phyloP scores from a whole-genome alignment of 2,329 filamentous ascomycete species.

The Talaromyces sp. region DNA sequence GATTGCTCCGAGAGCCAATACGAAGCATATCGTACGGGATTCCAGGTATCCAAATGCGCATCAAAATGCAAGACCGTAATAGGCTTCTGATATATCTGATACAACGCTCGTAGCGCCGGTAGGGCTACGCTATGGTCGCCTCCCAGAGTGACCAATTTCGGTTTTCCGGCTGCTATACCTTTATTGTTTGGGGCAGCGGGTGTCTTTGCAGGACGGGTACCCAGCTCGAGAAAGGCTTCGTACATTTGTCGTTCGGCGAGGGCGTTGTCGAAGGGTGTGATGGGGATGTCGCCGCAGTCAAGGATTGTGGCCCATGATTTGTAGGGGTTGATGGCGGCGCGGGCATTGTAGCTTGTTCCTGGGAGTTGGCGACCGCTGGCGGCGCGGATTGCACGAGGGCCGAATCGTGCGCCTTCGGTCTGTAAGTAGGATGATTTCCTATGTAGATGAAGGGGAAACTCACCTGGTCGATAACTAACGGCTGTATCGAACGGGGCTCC shows the following conservation, averaged over 20 bases:
- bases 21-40: slow-evolving; percentile 72
- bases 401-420: slow-evolving; percentile 67
- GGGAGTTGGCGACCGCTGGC: slow-evolving; percentile 78
- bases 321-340: slow-evolving; percentile 82
- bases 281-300: slow-evolving; percentile 88
- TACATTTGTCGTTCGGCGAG: slow-evolving; percentile 82
- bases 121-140: slow-evolving; percentile 72
- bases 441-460: slow-evolving; percentile 23
- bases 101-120: slow-evolving; percentile 66
- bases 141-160: slow-evolving; percentile 66
- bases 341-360: slow-evolving; percentile 78
- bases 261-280: slow-evolving; percentile 82
- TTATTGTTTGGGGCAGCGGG: slow-evolving; percentile 28
- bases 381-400: slow-evolving; percentile 80
- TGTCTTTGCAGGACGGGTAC: slow-evolving; percentile 39
- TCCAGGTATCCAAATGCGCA: slow-evolving; percentile 80
- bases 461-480: slow-evolving; percentile 67
- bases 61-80: slow-evolving; percentile 75
- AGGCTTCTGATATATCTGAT: slow-evolving; percentile 60
- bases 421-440: slow-evolving; percentile 1
- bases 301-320: slow-evolving; percentile 72
- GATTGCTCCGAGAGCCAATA: slow-evolving; percentile 70
- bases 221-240: slow-evolving; percentile 71
- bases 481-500: slow-evolving; percentile 74
- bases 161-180: slow-evolving; percentile 38